Base-by-base conservation (phyloP, 176 grass and related monocot species). In the Phoenix roebelenii region DNA sequence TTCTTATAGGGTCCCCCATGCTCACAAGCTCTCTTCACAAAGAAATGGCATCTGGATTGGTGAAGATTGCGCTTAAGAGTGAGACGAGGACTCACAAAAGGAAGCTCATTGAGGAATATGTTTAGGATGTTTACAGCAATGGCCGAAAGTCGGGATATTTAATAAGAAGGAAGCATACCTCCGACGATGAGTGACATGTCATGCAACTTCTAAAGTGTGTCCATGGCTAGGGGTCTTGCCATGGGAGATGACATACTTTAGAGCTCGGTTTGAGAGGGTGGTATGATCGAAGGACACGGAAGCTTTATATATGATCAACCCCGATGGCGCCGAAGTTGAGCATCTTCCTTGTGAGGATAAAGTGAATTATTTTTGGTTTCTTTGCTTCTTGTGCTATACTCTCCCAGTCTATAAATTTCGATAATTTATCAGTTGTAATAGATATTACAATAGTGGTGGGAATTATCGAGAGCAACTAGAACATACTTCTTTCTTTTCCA, bases 101-200 rank as follows among this genome's bases (percentile, higher is more conserved):
- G 65, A 74, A 66, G 74, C 78, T 96, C 50, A 71, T 85, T 15
- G 83, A 90, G 22, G 91, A 90, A 71, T 57, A 76, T 9, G 22
- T 87, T 25, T 96, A 86, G 91, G 82, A 77, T 20, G 87, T 96
- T 77, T 96, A 74, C 84, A 90, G 75, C 84, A 77, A 90, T 51
- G 83, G 91, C 3, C 84, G 79, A 65, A 69, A 72, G 65, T 67
- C 63, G 9, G 91, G 91, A 0, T 85, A 90, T 64, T 80, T 77
- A 30, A 69, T 90, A 44, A 49, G 62, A 48, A 73, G 80, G 54
- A 72, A 84, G 62, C 75, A 88, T 9, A 54, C 75, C 0, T 80
- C 65, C 20, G 75, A 88, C 18, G 75, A 77, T 2, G 86, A 90
- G 74, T 35, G 90, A 28, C 57, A 44, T 0, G 87, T 96, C 68